Evolutionary conservation across 2,329 filamentous ascomycete species (phyloP), one percentile per base, ranked within the genome.

Genomic region (Cladosporium sp.): DNA sequence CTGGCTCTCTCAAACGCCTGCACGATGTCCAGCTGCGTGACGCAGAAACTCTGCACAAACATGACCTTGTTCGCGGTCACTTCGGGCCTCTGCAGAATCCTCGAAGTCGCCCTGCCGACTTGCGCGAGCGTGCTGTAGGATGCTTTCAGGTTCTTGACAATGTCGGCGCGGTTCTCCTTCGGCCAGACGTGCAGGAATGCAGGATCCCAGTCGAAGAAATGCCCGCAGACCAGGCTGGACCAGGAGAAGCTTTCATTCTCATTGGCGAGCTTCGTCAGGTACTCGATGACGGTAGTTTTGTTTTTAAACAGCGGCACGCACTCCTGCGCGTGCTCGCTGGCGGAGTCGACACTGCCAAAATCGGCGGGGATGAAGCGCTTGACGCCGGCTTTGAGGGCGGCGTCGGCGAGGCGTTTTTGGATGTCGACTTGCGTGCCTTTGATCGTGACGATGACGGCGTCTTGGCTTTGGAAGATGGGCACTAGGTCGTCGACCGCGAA

Each of bases 161-260:
- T 72, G 0, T 69, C 77, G 1, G 75, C 78, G 0, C 70, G 78
- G 54, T 76, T 77, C 27, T 68, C 67, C 8, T 68, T 55, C 37
- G 77, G 60, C 52, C 80, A 71, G 53, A 83, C 73, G 32, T 78
- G 79, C 1, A 82, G 61, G 53, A 80, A 75, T 2, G 75, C 74
- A 34, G 84, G 68, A 12, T 74, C 74, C 78, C 76, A 80, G 59
- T 86, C 83, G 61, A 86, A 83, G 64, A 86, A 81, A 2, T 77
- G 68, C 0, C 82, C 80, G 7, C 70, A 78, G 3, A 80, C 74
- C 12, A 86, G 62, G 2, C 71, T 78, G 1, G 80, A 84, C 82
- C 83, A 86, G 24, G 70, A 75, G 55, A 86, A 76, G 1, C 58
- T 64, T 20, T 59, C 38, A 63, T 36, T 69, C 67, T 58, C 75